Evolutionary conservation across 495 filamentous ascomycete species (phyloP), one percentile per base, ranked within the genome.

Genomic region (Aspergillus carlsbadensis): DNA sequence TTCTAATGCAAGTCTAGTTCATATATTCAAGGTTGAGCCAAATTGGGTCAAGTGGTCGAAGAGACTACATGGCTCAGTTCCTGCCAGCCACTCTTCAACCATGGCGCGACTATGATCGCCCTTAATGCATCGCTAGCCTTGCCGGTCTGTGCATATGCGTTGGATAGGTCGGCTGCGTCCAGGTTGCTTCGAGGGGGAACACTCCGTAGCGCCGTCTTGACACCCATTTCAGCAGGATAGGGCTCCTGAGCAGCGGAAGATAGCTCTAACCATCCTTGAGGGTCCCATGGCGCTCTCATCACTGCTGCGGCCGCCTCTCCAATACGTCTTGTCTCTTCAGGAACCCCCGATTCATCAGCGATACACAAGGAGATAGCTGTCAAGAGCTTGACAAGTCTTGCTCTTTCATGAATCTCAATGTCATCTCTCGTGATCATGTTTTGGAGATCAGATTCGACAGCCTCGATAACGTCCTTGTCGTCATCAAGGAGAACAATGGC

Each of bases 21-120:
- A 49, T 57, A 22, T 24, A 43, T n/a, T 29, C 34, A 17, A 5
- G 10, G 29, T 29, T 18, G 18, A 14, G 8, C n/a, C 44, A 24
- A 55, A 24, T 42, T 8, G 33, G 41, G 6, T 52, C 57, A 54
- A 22, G 49, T 58, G 26, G 54, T 36, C 35, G 61, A 57, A 21
- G 70, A 66, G 17, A 73, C 44, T 33, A 61, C 56, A 57, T 75
- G 60, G 18, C 45, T 61, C 52, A 79, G 52, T 44, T 64, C 76
- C 35, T 74, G 70, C 92, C 92, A 96, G 5, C 87, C 87, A 21
- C 70, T 69, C 35, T 57, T 68, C 46, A 65, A 76, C 91, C 91
- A 97, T 21, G 94, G 95, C 24, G 93, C 87, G 47, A 94, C 62
- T 77, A 94, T 82, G 49, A 94, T 79, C 29, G 87, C 87, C 56